phyloP scores from a whole-genome alignment of 768 basidiomycete species.

The Scleroderma bovista region DNA sequence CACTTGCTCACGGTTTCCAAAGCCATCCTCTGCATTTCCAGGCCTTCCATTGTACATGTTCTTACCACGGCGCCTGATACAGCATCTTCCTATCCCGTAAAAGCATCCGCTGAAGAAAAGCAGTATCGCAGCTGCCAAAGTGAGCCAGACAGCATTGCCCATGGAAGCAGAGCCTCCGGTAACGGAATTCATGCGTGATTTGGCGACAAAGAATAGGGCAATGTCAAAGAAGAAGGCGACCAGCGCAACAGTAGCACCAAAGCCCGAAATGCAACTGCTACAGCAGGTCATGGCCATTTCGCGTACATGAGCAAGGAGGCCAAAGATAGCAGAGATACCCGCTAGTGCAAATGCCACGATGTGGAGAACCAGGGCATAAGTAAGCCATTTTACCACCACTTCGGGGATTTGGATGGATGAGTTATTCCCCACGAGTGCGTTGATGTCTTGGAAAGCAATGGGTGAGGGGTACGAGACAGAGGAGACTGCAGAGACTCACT shows the following conservation, averaged over 20 bases:
- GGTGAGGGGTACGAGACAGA: slow-evolving; percentile 4
- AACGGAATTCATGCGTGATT: slow-evolving; percentile 71
- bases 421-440: slow-evolving; percentile 67
- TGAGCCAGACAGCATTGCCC: slow-evolving; percentile 90
- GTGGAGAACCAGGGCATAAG: slow-evolving; percentile 89
- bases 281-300: slow-evolving; percentile 83
- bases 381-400: slow-evolving; percentile 90
- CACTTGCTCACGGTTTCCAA: slow-evolving; percentile 51
- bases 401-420: slow-evolving; percentile 68
- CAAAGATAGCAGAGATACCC: slow-evolving; percentile 69
- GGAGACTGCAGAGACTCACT: slow-evolving; percentile 44
- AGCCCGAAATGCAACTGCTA: slow-evolving; percentile 74
- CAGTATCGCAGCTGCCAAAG: slow-evolving; percentile 78
- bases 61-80: slow-evolving; percentile 52
- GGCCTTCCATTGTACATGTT: slow-evolving; percentile 36
- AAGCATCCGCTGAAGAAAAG: slow-evolving; percentile 90
- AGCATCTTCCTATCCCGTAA: slow-evolving; percentile 80
- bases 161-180: slow-evolving; percentile 71
- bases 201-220: slow-evolving; percentile 85
- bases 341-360: slow-evolving; percentile 79
- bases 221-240: slow-evolving; percentile 92
- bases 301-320: slow-evolving; percentile 81
- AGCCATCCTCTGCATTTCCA: slow-evolving; percentile 27
- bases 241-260: slow-evolving; percentile 74
- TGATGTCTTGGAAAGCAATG: slow-evolving; percentile 55